Base-by-base conservation (phyloP, 2,329 filamentous ascomycete species). In the Ophidiomyces ophidiicola region DNA sequence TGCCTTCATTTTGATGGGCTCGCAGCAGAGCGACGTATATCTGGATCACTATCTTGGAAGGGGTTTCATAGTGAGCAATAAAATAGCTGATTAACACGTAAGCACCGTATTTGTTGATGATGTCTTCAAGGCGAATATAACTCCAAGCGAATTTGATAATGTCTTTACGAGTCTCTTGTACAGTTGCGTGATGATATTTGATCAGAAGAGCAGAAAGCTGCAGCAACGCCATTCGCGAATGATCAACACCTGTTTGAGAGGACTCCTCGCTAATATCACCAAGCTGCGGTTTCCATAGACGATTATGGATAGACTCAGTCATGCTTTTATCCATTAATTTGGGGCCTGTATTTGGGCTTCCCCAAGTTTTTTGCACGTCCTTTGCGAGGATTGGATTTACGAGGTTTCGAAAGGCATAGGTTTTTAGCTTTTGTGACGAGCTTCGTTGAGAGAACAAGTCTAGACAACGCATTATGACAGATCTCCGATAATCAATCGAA, bases 121-220 rank as follows among this genome's bases (percentile, higher is more conserved):
- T 83, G 59, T 99, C 90, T 54, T 99, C 92, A n/a, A 98, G 73
- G 17, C 84, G 78, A 52, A 98, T 98, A 56, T 94, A 96, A 12
- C 87, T 94, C 90, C 90, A 99, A 2, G 86, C 87, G 60, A 96
- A 98, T 62, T 94, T 96, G 55, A 98, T 98, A 46, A 98, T 88
- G 48, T 98, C 90, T 61, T 98, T 98, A 25, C 92, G 78, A 2
- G 84, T 80, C 53, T 96, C 90, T 49, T 92, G 82, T 1, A 98
- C 73, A 39, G 86, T 82, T 21, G 76, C 74, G 53, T 88, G 78
- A 53, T 98, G 85, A 53, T 96, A 93, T 56, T 98, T 98, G 61
- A 98, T 80, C 26, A 98, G 69, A 67, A 98, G 78, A 0, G 90
- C 87, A 4, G 90, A 94, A 31, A 96, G 73, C 57, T 99, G 92